phyloP scores from a whole-genome alignment of 257 asterid genomes.

The Linderniella brevidens region DNA sequence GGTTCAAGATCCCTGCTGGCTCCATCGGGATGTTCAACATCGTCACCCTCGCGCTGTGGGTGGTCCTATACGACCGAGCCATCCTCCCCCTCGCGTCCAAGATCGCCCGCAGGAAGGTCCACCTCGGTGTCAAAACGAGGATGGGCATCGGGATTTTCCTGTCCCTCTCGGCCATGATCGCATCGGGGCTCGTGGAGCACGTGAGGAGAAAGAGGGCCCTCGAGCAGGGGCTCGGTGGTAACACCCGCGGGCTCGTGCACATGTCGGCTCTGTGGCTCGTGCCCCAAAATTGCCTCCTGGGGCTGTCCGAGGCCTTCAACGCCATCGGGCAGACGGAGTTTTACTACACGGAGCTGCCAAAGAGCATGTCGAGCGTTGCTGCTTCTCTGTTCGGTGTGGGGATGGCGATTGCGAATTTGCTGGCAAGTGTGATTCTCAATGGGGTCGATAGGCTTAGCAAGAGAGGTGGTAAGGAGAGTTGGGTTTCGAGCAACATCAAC shows the following conservation, averaged over 20 bases:
- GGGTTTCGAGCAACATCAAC: conserved; percentile 47
- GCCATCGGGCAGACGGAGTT: conserved; percentile 47
- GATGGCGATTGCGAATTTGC: conserved; percentile 22
- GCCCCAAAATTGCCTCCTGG: conserved; percentile 40
- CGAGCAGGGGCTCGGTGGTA: neutral
- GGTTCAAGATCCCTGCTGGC: conserved; percentile 54
- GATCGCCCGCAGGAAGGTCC: conserved; percentile 21
- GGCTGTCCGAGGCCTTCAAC: conserved; percentile 43
- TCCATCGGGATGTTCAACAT: conserved; percentile 32
- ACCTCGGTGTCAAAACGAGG: conserved; percentile 23
- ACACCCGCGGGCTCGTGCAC: neutral
- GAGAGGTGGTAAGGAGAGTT: conserved; percentile 35
- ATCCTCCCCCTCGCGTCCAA: conserved; percentile 47
- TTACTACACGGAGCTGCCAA: conserved; percentile 45
- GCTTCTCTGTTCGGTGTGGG: conserved; percentile 26
- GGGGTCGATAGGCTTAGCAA: conserved; percentile 18
- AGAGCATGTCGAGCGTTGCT: conserved; percentile 64
- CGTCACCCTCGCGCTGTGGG: conserved; percentile 31
- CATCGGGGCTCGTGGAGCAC: conserved; percentile 31
- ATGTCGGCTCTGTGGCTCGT: conserved; percentile 65
- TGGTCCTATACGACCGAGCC: conserved; percentile 31
- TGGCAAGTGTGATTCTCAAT: conserved; percentile 40
- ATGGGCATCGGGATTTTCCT: conserved; percentile 53
- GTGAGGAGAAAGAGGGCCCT: conserved; percentile 16
- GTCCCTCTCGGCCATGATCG: conserved; percentile 34